Base-by-base conservation (phyloP, 331 rosid genomes). In the Malus hybrid region DNA sequence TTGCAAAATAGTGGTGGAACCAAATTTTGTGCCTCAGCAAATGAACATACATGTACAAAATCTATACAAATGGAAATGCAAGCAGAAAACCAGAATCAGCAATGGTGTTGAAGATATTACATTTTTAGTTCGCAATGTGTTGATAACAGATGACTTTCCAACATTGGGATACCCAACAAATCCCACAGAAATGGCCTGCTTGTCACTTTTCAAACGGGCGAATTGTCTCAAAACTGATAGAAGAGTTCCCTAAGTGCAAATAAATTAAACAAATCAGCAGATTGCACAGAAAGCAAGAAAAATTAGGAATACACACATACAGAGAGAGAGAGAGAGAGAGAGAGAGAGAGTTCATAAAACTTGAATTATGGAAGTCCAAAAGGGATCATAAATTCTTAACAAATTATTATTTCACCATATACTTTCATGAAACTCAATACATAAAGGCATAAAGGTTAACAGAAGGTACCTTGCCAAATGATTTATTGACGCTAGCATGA, bases 161-260 rank as follows among this genome's bases (percentile, higher is more conserved):
- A 94, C 99, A 81, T 94, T 94, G 70, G 99, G 97, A 84, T 90
- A 94, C 63, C 99, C 97, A 81, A 94, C 83, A 53, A 94, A 94
- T 82, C 99, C 99, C 29, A 94, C 97, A 55, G 97, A 92, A 79
- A 94, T 94, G 22, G 97, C 93, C 85, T 94, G 99, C 86, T 92
- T 94, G 82, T 94, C 97, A 64, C 91, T 85, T 88, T 89, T 94
- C 75, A 92, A 77, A 53, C 97, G 88, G 42, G 97, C 87, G 75
- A 90, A 94, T 81, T 92, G 99, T 77, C 99, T 90, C 83, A 94
- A 85, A 57, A 94, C 93, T 0, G 99, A 94, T 32, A 94, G 92
- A 70, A 94, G 97, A 75, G 99, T 90, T 73, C 97, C 97, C 99
- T 94, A 77, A 24, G 22, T 58, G 52, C 52, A 75, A 79, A 52